phyloP scores from a whole-genome alignment of 495 filamentous ascomycete species.

The Podospora comata region DNA sequence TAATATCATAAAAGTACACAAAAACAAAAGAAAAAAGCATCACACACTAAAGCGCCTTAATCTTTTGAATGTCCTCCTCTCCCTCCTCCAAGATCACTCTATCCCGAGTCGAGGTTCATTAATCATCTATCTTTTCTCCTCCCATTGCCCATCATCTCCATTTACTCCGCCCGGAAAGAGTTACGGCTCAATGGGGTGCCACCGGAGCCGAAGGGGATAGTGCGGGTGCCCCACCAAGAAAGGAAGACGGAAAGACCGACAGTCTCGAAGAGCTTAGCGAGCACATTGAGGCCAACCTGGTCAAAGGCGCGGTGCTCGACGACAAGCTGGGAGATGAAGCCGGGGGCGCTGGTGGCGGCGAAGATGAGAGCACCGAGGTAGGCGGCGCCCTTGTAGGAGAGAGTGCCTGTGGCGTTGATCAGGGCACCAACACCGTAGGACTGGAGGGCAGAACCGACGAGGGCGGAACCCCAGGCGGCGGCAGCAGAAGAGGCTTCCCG shows the following conservation, averaged over 20 bases:
- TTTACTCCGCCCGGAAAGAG: conserved; percentile 21
- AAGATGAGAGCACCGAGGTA: conserved; percentile 91
- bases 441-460: conserved; percentile 85
- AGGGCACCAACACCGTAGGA: conserved; percentile 92
- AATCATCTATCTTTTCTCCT: neutral
- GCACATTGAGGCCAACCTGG: conserved; percentile 77
- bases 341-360: conserved; percentile 81
- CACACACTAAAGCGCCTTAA: neutral
- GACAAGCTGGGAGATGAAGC: conserved; percentile 78
- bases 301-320: conserved; percentile 89
- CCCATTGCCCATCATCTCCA: neutral
- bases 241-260: conserved; percentile 88
- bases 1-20: neutral
- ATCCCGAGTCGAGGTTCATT: neutral
- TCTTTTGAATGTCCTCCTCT: neutral
- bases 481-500: conserved; percentile 87
- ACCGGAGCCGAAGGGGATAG: conserved; percentile 68
- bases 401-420: conserved; percentile 90
- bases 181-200: conserved; percentile 21
- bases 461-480: conserved; percentile 82
- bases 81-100: neutral
- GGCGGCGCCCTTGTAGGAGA: conserved; percentile 94
- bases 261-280: conserved; percentile 86
- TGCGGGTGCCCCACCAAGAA: conserved; percentile 95
- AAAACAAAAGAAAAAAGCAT: neutral